Evolutionary conservation across 352 stramenopile genomes (phyloP), one percentile per base, ranked within the genome.

Genomic region (Pythium biforme): DNA sequence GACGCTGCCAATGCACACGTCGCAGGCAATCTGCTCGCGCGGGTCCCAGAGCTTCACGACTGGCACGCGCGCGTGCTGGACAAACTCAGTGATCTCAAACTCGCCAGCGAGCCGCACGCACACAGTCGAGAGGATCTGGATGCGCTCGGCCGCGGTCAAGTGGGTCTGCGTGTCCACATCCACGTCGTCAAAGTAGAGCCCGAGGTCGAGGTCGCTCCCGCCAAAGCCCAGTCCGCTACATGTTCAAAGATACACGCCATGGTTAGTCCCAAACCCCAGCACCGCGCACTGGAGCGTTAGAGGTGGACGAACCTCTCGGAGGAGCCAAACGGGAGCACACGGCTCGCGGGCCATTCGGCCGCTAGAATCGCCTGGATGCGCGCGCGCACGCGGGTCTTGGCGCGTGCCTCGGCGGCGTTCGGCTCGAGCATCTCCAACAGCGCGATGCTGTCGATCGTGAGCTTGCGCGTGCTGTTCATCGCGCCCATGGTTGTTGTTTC

Each of bases 371-470:
- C 59, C 64, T 94, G 72, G 57, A 94, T 81, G n/a, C 72, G 70
- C 5, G 61, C 55, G 11, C 62, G 68, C 40, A 89, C 69, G 8
- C 77, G 70, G 41, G 47, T 61, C 62, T 94, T 92, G 62, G 66
- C 61, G 46, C 65, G 63, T 54, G 76, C 47, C 59, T 94, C 86
- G 23, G 50, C 49, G 10, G 66, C 56, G 53, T 81, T 92, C 49
- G 86, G 83, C 72, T 94, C 83, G n/a, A 94, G 75, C 60, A 84
- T 82, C 68, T 94, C 86, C 27, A 92, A 69, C 68, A 94, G 63
- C 59, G 78, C 77, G 55, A 92, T 82, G 67, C 76, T 86, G 48
- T 94, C 83, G 58, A 94, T 71, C 61, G 83, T 90, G 64, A 92
- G 82, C 64, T 90, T 90, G 58, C 80, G 76, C 55, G 88, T 81